A percentile compares a stretch with the other conserved stretches of the same genome.
These are phyloP conservation scores for Uncinocarpus reesii DNA, from an alignment of 2,329 filamentous ascomycete genomes.

Conservation along the genomic window DNA sequence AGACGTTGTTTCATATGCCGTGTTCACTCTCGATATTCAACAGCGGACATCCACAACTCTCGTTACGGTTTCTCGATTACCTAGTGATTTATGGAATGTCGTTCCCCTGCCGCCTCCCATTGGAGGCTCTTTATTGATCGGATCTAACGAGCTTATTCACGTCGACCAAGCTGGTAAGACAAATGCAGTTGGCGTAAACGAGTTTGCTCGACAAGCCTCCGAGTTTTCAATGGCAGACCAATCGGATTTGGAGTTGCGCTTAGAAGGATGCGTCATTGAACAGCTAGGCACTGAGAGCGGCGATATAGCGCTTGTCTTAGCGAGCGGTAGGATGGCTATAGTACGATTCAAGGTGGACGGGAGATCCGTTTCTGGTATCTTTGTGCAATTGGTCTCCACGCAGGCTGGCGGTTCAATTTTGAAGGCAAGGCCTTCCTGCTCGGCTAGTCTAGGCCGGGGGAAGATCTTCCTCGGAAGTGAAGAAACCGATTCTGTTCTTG, in stretches of 20 bases:
- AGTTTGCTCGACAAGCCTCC: constrained; percentile 73
- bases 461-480: constrained; percentile 79
- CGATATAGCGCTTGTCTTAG: constrained; percentile 73
- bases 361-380: constrained; percentile 76
- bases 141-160: constrained; percentile 83
- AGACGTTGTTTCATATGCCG: constrained; percentile 80
- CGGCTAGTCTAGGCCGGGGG: constrained; percentile 57
- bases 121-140: constrained; percentile 77
- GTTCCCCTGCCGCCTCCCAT: constrained; percentile 75
- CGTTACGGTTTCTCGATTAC: constrained; percentile 71
- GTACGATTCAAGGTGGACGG: constrained; percentile 81
- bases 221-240: constrained; percentile 80
- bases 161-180: constrained; percentile 92
- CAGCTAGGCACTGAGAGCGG: constrained; percentile 64
- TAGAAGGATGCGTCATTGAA: constrained; percentile 74
- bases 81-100: constrained; percentile 75
- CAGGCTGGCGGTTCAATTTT: constrained; percentile 56
- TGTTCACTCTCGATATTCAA: constrained; percentile 89
- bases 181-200: constrained; percentile 84
- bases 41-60: constrained; percentile 89
- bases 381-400: constrained; percentile 53
- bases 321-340: constrained; percentile 62
- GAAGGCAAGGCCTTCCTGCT: constrained; percentile 55
- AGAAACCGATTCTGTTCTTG: constrained; percentile 64
- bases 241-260: constrained; percentile 62